Base-by-base conservation (phyloP, 371 early-diverging fungal species). In the Vairimorpha apis region DNA sequence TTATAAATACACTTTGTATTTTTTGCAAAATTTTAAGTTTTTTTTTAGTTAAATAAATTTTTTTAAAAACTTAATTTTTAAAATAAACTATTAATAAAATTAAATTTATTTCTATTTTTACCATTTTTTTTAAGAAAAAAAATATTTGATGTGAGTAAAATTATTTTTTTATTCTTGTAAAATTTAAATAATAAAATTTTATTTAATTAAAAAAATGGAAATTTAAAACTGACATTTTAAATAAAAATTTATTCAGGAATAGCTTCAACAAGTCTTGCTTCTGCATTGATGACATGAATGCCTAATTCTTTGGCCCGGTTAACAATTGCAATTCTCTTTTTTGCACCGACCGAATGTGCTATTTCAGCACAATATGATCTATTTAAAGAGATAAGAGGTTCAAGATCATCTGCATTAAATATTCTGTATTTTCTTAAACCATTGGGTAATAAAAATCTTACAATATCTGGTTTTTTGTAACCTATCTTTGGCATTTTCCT, bases 401-500 rank as follows among this genome's bases (percentile, higher is more conserved):
- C 91, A 78, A 99, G 88, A 80, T 99, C 99, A 81, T 86, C 83
- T 74, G 90, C 87, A 88, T 95, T 96, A 85, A 86, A 85, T 84
- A 99, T 89, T 35, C 91, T 83, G 86, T 94, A 92, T 87, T 94
- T 92, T 86, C 90, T 92, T 90, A 96, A 95, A 77, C 98, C 98
- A 85, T 90, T 89, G 81, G 97, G 96, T 78, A 94, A 83, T 77
- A 97, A 75, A 89, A 92, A 89, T 77, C 92, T 92, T 83, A 95
- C 92, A 82, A 89, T 88, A 85, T 89, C 88, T 90, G 91, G 92
- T 23, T 65, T 82, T 53, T 76, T 77, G 63, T 74, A 85, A 47
- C 99, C 96, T 77, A 95, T 96, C 88, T 92, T 92, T 86, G 99
- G 98, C 94, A 97, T 95, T 82, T 90, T 88, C 77, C 92, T 89